phyloP scores from a whole-genome alignment of 2,329 filamentous ascomycete species.

The Annulohypoxylon truncatum region DNA sequence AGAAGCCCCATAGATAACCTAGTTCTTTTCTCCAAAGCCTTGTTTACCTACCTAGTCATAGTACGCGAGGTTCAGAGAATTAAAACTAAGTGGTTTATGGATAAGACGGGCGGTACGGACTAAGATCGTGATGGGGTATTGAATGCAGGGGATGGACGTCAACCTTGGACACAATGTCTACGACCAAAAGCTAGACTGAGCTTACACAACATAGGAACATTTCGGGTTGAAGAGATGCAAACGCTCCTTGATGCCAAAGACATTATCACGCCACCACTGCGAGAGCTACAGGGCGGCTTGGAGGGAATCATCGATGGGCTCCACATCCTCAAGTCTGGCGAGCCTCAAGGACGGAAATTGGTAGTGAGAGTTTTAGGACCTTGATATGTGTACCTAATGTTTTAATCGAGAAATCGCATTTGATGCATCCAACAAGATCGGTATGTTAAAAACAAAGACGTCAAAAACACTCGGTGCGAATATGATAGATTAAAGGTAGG shows the following conservation, averaged over 20 bases:
- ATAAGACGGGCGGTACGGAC: constrained; percentile 31
- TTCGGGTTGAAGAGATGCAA: neutral
- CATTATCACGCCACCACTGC: neutral
- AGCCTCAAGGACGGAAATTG: neutral
- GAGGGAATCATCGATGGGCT: constrained; percentile 5
- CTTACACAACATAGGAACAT: neutral
- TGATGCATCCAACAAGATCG: no score
- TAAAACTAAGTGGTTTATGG: neutral
- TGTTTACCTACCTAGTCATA: no score
- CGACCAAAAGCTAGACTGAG: neutral
- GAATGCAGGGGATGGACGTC: neutral
- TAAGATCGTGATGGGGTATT: neutral
- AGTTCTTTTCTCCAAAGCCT: neutral
- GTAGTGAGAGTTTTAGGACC: neutral
- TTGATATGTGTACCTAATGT: neutral
- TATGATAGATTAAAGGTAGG: neutral
- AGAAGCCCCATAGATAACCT: neutral
- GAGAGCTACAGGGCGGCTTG: neutral
- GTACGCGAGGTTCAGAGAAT: neutral
- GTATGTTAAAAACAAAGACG: no score
- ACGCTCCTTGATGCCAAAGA: neutral
- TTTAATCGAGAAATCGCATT: neutral
- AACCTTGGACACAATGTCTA: neutral
- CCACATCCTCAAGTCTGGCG: neutral
- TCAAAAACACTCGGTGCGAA: neutral